These are phyloP conservation scores for Flammula alnicola DNA, from an alignment of 1,284 basidiomycete genomes.

Conservation along the genomic window DNA sequence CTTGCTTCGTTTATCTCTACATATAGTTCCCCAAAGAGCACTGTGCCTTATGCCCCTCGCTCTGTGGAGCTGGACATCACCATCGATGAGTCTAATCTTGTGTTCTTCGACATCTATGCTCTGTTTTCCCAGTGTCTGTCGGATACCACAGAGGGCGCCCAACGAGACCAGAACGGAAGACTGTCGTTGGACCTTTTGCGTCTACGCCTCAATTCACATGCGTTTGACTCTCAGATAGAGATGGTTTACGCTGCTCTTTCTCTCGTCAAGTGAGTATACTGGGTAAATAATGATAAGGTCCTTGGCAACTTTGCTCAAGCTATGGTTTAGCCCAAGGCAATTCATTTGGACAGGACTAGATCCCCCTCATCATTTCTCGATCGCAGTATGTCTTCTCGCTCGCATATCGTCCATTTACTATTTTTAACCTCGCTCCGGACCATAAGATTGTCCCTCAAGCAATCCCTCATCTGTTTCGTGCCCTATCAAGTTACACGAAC, in stretches of 20 bases:
- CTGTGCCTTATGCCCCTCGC: conserved; percentile 17
- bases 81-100: conserved; percentile 6
- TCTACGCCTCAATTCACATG: conserved; percentile 49
- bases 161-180: conserved; percentile 28
- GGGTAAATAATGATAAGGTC: neutral
- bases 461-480: conserved; percentile 46
- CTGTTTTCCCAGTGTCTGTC: conserved; percentile 23
- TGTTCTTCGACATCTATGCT: conserved; percentile 22
- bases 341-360: conserved; percentile 64
- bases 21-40: neutral
- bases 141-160: conserved; percentile 5
- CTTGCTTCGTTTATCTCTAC: conserved; percentile 15
- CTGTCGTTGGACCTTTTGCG: conserved; percentile 38
- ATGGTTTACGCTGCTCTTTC: conserved; percentile 44
- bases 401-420: neutral
- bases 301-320: neutral
- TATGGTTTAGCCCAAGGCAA: conserved; percentile 43
- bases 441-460: conserved; percentile 56
- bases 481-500: conserved; percentile 47
- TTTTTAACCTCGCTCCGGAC: conserved; percentile 7
- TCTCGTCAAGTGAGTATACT: conserved; percentile 44
- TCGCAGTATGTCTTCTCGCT: conserved; percentile 46
- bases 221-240: conserved; percentile 38
- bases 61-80: conserved; percentile 22
- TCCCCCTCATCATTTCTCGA: conserved; percentile 63